Base-by-base conservation (phyloP, 2,329 filamentous ascomycete species). In the Trichoderma asperellum region DNA sequence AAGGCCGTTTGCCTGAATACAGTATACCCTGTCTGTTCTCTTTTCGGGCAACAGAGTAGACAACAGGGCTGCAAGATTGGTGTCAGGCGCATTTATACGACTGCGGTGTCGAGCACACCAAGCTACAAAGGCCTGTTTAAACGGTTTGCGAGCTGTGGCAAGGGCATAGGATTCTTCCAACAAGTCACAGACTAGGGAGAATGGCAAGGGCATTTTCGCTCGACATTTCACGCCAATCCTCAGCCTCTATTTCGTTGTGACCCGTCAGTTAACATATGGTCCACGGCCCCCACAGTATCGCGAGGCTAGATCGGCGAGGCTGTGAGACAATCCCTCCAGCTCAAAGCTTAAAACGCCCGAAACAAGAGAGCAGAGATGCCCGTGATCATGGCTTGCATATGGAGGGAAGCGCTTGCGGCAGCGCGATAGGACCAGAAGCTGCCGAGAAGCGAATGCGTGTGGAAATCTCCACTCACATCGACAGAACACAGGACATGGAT, bases 21-120 rank as follows among this genome's bases (percentile, higher is more conserved):
- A 86, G 76, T 94, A 97, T 2, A 95, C 91, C 34, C 93, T 87
- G 76, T 97, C 93, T 2, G 88, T 89, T 65, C 93, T 85, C 72
- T 86, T 89, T 71, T 94, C 90, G 0, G 94, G 93, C 0, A 96
- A 85, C 0, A 97, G 79, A 2, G 90, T 89, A 1, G 92, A 94
- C 0, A 97, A 82, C 1, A 97, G 80, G 2, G 92, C 90, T 1
- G 87, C 81, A 1, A 84, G 82, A 74, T 89, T 82, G 1, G 87
- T 87, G 34, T 85, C 82, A 8, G 86, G 80, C 0, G 84, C 82
- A 75, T 89, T 81, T 18, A 97, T 84, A 1, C 80, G 79, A 18
- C 79, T 78, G 5, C 87, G 86, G 76, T 97, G 87, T 1, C 82
- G 80, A 16, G 77, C 76, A 78, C 96, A 96, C 94, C 94, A 97